Percentiles rank a stretch among this genome's conserved stretches.
Conservation (phyloP, 306 rosid genomes). For the Arachis hypogaea region DNA sequence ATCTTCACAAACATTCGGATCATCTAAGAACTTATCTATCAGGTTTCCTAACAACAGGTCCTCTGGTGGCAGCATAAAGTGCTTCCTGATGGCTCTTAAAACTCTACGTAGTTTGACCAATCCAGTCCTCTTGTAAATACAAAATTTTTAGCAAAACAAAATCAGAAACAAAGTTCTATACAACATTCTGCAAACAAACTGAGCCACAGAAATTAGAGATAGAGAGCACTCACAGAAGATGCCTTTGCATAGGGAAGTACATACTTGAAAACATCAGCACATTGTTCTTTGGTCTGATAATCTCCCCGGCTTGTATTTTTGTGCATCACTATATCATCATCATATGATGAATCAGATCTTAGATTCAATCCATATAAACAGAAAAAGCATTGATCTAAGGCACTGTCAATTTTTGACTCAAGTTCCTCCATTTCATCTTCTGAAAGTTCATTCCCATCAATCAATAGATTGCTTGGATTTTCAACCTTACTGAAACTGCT, state of each 20-base stretch:
- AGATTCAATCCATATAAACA: constrained; percentile 93
- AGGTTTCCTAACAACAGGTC: constrained; percentile 82
- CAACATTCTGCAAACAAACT: not conserved
- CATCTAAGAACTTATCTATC: constrained; percentile 86
- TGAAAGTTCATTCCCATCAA: constrained; percentile 62
- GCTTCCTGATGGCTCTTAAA: constrained; percentile 91
- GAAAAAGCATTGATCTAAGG: constrained; percentile 95
- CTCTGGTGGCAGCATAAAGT: constrained; percentile 89
- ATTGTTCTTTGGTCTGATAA: constrained; percentile 94
- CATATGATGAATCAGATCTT: constrained; percentile 87
- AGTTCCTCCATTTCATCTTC: constrained; percentile 95
- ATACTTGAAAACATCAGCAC: constrained; percentile 95
- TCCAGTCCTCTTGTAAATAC: constrained; percentile 75
- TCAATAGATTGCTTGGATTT: constrained; percentile 51
- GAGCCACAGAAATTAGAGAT: constrained; percentile 37
- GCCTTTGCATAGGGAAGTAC: constrained; percentile 95
- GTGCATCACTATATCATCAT: constrained; percentile 85
- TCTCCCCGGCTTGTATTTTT: constrained; percentile 95
- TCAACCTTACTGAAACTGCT: constrained; percentile 48
- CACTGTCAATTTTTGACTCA: constrained; percentile 77
- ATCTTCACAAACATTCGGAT: constrained; percentile 85
- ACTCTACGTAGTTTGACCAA: constrained; percentile 92
- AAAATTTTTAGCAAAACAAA: constrained; percentile 39
- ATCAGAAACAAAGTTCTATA: constrained; percentile 33
- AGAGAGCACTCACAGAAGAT: constrained; percentile 79